Conservation (phyloP, 169 alveolate species). For the Theileria annulata region DNA sequence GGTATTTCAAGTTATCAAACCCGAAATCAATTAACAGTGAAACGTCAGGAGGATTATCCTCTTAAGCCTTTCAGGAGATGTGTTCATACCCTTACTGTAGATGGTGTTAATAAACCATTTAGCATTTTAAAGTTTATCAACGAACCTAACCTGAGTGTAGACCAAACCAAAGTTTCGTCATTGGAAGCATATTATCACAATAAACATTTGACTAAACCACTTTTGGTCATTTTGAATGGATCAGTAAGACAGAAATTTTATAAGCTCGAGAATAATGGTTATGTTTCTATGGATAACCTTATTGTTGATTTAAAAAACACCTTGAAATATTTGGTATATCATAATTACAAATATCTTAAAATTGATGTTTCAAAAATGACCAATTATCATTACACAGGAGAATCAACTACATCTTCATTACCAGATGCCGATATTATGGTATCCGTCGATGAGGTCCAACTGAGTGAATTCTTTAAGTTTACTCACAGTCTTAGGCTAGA, state of each 20-base stretch:
- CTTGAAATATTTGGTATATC: not conserved
- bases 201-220: not conserved
- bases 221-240: not conserved
- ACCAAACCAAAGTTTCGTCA: not conserved
- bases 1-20: not conserved
- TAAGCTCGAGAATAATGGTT: not conserved
- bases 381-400: not conserved
- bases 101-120: not conserved
- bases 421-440: not conserved
- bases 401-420: not conserved
- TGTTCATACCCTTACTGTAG: not conserved
- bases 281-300: not conserved
- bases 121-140: not conserved
- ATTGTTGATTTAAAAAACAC: not conserved
- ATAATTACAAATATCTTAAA: not conserved
- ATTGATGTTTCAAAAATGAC: not conserved
- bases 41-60: not conserved
- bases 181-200: not conserved
- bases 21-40: not conserved
- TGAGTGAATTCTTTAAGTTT: not conserved
- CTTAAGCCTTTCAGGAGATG: not conserved
- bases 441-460: not conserved
- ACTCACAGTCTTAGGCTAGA: not conserved
- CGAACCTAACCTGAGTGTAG: not conserved
- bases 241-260: not conserved